Evolutionary conservation across 768 basidiomycete species (phyloP).

Genomic region (Russula sp.): DNA sequence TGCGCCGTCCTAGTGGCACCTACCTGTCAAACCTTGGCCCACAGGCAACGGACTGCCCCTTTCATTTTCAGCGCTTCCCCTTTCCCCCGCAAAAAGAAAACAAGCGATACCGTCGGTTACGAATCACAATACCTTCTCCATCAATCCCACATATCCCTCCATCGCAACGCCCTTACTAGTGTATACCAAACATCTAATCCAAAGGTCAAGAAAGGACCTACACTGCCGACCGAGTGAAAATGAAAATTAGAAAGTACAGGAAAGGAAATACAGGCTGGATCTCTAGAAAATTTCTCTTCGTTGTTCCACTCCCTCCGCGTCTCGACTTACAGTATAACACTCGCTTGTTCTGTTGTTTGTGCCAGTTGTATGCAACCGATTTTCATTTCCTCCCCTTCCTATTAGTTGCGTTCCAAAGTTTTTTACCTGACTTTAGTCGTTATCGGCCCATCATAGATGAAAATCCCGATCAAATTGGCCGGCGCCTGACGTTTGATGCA

Average conservation of each 20-base stretch:
- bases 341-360: background rate
- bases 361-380: constrained; percentile 1
- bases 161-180: background rate
- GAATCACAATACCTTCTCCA: background rate
- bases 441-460: too few species aligned
- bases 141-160: background rate
- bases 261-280: background rate
- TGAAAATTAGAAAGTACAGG: background rate
- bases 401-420: background rate
- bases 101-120: constrained; percentile 3
- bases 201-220: background rate
- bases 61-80: background rate
- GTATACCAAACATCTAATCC: constrained; percentile 4
- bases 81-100: background rate
- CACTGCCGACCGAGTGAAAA: background rate
- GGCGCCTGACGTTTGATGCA: too few species aligned
- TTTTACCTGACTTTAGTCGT: background rate
- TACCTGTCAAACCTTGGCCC: background rate
- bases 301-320: too few species aligned
- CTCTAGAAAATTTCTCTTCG: background rate
- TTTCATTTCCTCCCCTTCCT: background rate
- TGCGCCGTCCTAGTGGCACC: background rate
- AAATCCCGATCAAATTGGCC: too few species aligned
- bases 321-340: constrained; percentile 5
- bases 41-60: background rate